Conservation (phyloP, 352 stramenopile genomes). For the Phytophthora sojae region DNA sequence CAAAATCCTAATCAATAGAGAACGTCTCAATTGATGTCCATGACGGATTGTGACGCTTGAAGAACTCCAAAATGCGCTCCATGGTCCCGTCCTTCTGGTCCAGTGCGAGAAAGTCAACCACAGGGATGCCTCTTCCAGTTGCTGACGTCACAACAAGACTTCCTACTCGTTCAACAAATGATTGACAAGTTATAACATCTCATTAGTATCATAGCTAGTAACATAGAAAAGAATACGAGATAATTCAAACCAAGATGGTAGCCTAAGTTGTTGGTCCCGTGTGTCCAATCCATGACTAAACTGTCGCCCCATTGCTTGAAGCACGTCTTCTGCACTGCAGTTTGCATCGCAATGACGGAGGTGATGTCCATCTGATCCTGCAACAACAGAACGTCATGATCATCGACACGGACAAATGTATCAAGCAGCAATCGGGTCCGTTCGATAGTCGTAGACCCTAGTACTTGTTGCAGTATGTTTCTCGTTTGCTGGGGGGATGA, state of each 20-base stretch:
- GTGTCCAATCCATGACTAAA: too few relatives aligned
- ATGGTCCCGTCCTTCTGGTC: conserved; percentile 28
- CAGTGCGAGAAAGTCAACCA: conserved; percentile 30
- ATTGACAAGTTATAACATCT: conserved; percentile 3
- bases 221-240: too few relatives aligned
- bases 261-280: too few relatives aligned
- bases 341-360: conserved; percentile 13
- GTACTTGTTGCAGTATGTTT: too few relatives aligned
- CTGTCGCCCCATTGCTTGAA: background rate
- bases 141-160: conserved; percentile 27
- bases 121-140: conserved; percentile 22
- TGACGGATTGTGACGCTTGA: conserved; percentile 3
- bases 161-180: conserved; percentile 4
- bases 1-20: conserved; percentile 13
- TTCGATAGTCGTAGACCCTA: background rate
- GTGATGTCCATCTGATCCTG: conserved; percentile 17
- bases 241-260: too few relatives aligned
- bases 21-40: background rate
- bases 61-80: conserved; percentile 12
- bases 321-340: conserved; percentile 3
- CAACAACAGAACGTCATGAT: conserved; percentile 12
- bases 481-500: background rate
- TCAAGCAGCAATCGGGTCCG: too few relatives aligned
- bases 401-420: conserved; percentile 7
- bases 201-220: background rate